Conservation (phyloP, 495 filamentous ascomycete genomes). For the Podospora comata region DNA sequence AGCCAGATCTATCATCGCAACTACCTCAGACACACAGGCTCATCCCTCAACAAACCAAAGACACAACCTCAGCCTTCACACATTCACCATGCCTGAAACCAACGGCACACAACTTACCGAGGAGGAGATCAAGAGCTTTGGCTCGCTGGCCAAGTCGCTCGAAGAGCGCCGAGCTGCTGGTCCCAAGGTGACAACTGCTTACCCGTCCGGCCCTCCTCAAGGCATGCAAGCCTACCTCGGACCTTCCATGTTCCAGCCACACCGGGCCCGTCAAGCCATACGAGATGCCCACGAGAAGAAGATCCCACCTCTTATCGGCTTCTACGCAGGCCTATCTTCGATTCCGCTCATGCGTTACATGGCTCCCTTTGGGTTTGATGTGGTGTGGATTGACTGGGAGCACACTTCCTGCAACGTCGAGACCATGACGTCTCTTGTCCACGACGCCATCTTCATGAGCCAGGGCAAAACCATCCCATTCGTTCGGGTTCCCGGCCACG, state of each 20-base stretch:
- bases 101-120: neutral
- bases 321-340: slow-evolving; percentile 38
- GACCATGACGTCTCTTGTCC: slow-evolving; percentile 48
- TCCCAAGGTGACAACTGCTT: neutral
- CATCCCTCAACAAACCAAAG: neutral
- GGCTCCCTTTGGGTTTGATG: slow-evolving; percentile 40
- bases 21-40: too few species aligned
- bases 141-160: neutral
- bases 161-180: neutral
- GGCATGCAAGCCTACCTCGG: slow-evolving; percentile 41
- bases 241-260: slow-evolving; percentile 45
- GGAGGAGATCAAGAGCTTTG: neutral
- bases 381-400: slow-evolving; percentile 48
- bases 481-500: slow-evolving; percentile 44
- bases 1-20: too few species aligned
- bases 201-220: neutral
- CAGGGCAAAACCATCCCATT: slow-evolving; percentile 40
- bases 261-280: slow-evolving; percentile 42
- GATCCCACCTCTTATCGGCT: slow-evolving; percentile 41
- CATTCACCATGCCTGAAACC: neutral
- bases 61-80: neutral
- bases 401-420: slow-evolving; percentile 43
- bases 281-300: slow-evolving; percentile 43
- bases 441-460: slow-evolving; percentile 42
- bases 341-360: slow-evolving; percentile 36